Evolutionary conservation across 352 stramenopile genomes (phyloP), one percentile per base, ranked within the genome.

Genomic region (Phytophthora palmivora): DNA sequence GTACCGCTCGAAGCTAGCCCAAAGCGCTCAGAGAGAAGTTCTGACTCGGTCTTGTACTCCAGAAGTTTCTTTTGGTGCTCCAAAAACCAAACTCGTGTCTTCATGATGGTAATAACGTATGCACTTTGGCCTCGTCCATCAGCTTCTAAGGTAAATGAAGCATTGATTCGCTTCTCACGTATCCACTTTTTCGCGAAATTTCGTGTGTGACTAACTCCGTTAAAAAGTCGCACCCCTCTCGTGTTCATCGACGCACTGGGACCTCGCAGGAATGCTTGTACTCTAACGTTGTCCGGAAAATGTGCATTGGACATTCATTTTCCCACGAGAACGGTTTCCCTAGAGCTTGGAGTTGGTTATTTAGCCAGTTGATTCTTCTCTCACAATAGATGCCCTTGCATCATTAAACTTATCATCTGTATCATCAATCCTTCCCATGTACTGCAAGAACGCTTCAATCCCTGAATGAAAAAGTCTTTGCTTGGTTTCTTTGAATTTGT

Each of bases 241-340:
- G 54, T 34, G 3, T 46, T 46, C 49, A 61, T 56, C 15, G 33
- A 38, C 3, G 28, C 33, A 38, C 44, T 33, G 2, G 53, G 21
- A 4, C 53, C 61, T 16, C 61, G 46, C 0, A 70, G 16, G 39
- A 70, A 70, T 15, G 34, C 61, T 18, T 64, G 28, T 1, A 70
- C 49, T 15, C 52, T 26, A 2, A 37, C 38, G 21, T 64, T 57
- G 8, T 48, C 14, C 0, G 11, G 45, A 24, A 60, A 63, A 30
- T 39, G 6, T 12, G 63, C 57, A 0, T 45, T 26, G 1, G 50
- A 51, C 38, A 72, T n/a, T n/a, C n/a, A n/a, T n/a, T 64, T 39
- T 61, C 34, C 63, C 63, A 67, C 22, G 57, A 45, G 37, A 58
- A 58, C 4, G 56, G 46, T 32, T 57, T 46, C 1, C 44, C 21